Percentiles rank a stretch among this genome's conserved stretches.
These are phyloP conservation scores for Kurtzmaniella cleridarum DNA, from an alignment of 805 yeast species.

Conservation along the genomic window DNA sequence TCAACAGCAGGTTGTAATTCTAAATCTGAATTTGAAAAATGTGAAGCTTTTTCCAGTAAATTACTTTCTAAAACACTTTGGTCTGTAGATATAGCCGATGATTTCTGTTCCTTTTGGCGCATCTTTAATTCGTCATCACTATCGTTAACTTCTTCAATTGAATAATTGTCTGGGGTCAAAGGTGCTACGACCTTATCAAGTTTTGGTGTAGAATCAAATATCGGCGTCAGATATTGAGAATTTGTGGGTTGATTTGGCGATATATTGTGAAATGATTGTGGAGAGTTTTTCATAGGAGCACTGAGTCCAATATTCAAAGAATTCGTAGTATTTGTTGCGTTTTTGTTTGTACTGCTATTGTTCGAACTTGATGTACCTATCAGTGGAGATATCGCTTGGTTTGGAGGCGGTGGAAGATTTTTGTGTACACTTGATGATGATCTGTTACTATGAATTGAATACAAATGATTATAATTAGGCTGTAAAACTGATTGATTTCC, in stretches of 20 bases:
- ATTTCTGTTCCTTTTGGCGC: neutral
- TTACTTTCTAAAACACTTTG: neutral
- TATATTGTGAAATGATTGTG: conserved; percentile 13
- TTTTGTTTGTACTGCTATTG: neutral
- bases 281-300: conserved; percentile 11
- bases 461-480: too few relatives aligned
- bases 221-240: conserved; percentile 8
- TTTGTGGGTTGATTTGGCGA: neutral
- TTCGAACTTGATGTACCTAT: neutral
- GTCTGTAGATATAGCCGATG: neutral
- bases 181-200: neutral
- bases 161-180: conserved; percentile 16
- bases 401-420: conserved; percentile 3
- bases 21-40: too few relatives aligned
- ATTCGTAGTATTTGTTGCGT: neutral
- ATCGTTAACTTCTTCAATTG: conserved; percentile 38
- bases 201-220: conserved; percentile 2
- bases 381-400: neutral
- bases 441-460: neutral
- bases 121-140: conserved; percentile 30
- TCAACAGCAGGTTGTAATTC: conserved; percentile 12
- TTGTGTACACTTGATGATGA: conserved; percentile 2
- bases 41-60: neutral
- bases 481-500: too few relatives aligned
- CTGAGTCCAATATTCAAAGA: too few relatives aligned